Conservation (phyloP, 2,329 filamentous ascomycete species). For the Aspergillus persii region DNA sequence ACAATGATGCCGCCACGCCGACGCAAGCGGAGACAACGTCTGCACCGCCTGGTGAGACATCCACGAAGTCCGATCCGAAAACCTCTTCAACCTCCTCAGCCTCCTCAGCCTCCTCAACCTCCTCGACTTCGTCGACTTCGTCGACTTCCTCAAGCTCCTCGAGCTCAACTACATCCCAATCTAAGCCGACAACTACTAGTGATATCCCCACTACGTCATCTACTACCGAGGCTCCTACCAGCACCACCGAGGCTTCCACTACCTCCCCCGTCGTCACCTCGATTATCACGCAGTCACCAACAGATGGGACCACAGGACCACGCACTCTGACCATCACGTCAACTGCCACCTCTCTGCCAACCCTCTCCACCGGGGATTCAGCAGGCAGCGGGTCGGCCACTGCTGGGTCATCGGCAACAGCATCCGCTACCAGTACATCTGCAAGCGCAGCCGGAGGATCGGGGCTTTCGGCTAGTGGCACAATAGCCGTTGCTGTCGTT, state of each 20-base stretch:
- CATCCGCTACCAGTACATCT: slow-evolving; percentile 25
- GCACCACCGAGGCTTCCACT: slow-evolving; percentile 2
- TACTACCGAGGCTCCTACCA: slow-evolving; percentile 8
- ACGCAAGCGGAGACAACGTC: slow-evolving; percentile 10
- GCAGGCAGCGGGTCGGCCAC: slow-evolving; percentile 25
- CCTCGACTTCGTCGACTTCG: slow-evolving; percentile 19
- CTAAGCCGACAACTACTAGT: slow-evolving; percentile 13
- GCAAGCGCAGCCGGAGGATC: slow-evolving; percentile 26
- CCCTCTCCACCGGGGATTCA: slow-evolving; percentile 16
- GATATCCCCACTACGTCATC: slow-evolving; percentile 17
- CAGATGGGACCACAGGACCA: slow-evolving; percentile 8
- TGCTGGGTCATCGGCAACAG: slow-evolving; percentile 23
- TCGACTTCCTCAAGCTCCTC: slow-evolving; percentile 8
- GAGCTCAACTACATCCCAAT: slow-evolving; percentile 16
- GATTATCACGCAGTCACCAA: slow-evolving; percentile 10
- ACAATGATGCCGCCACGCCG: slow-evolving; percentile 11
- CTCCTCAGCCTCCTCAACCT: slow-evolving; percentile 7
- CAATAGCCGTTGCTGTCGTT: slow-evolving; percentile 88
- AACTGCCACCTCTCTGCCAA: slow-evolving; percentile 12
- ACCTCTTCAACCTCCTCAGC: slow-evolving; percentile 16
- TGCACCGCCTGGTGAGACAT: slow-evolving; percentile 12
- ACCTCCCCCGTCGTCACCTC: slow-evolving; percentile 6
- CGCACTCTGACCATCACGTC: slow-evolving; percentile 18
- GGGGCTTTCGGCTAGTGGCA: slow-evolving; percentile 55
- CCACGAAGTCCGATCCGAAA: slow-evolving; percentile 18